Evolutionary conservation across 1,139 yeast genomes (phyloP).

Genomic region (Yamadazyma triangularis): DNA sequence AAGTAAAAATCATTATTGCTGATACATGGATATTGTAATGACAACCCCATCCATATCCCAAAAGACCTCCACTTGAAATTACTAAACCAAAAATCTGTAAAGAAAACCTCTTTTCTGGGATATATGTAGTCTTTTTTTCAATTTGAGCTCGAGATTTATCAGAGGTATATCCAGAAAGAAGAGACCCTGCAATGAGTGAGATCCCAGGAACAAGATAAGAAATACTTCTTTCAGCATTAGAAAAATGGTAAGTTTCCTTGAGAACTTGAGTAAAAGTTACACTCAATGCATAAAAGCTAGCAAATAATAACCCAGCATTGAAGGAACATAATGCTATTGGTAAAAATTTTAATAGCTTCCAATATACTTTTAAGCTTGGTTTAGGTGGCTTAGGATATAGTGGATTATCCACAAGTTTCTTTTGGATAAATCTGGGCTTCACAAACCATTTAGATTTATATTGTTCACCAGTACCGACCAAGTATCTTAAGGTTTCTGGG

Average conservation of each 20-base stretch:
- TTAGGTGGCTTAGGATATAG: constrained; percentile 46
- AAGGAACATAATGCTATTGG: constrained; percentile 48
- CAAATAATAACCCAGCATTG: constrained; percentile 49
- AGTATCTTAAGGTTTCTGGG: constrained; percentile 53
- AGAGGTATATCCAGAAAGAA: constrained; percentile 48
- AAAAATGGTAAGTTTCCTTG: constrained; percentile 31
- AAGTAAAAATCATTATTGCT: constrained; percentile 39
- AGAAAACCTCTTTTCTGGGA: constrained; percentile 45
- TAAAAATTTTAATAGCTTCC: constrained; percentile 30
- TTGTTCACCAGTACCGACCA: constrained; percentile 50
- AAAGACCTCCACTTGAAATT: constrained; percentile 40
- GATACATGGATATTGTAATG: constrained; percentile 40
- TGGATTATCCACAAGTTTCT: constrained; percentile 17
- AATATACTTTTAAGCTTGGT: constrained; percentile 36
- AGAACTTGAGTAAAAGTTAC: constrained; percentile 46
- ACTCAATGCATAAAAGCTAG: constrained; percentile 52
- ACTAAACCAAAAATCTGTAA: constrained; percentile 45
- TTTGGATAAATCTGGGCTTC: constrained; percentile 25
- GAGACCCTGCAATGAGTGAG: constrained; percentile 47
- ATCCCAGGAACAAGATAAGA: constrained; percentile 54
- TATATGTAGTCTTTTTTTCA: constrained; percentile 21
- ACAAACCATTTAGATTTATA: constrained; percentile 19
- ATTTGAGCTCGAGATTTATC: constrained; percentile 31
- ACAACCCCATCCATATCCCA: constrained; percentile 56
- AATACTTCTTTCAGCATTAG: constrained; percentile 34